Conservation (phyloP, 1,284 basidiomycete species). For the Cryptococcus amylolentus region DNA sequence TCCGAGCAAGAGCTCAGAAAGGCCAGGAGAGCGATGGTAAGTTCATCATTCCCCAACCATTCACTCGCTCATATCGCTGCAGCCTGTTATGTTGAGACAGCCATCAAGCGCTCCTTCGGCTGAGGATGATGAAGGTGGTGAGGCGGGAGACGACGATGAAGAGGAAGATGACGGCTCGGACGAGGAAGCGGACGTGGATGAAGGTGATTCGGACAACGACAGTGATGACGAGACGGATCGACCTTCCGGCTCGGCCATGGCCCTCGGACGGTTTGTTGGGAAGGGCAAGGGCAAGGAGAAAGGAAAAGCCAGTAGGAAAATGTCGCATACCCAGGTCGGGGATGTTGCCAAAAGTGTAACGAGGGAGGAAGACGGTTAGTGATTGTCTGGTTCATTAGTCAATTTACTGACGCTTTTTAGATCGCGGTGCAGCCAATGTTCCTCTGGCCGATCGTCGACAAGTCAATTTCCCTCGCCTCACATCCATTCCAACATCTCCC, state of each 20-base stretch:
- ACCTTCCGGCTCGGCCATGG: background rate
- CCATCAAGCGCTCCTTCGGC: constrained; percentile 26
- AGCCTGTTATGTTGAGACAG: constrained; percentile 15
- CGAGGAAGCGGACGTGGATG: constrained; percentile 9
- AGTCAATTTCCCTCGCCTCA: constrained; percentile 12
- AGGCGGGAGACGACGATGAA: constrained; percentile 31
- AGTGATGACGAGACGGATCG: constrained; percentile 27
- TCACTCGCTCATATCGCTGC: background rate
- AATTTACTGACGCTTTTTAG: background rate
- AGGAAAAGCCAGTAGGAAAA: no score
- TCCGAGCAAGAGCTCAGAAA: constrained; percentile 42
- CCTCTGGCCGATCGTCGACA: constrained; percentile 20
- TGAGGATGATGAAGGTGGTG: constrained; percentile 26
- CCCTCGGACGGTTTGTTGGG: constrained; percentile 10
- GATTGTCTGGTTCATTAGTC: background rate
- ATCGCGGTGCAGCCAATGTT: background rate
- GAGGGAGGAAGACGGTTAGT: constrained; percentile 30
- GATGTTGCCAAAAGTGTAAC: constrained; percentile 18
- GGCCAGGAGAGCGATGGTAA: constrained; percentile 44
- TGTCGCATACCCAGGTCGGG: constrained; percentile 11
- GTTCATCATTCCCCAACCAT: background rate
- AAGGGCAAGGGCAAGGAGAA: constrained; percentile 16
- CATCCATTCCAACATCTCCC: constrained; percentile 3
- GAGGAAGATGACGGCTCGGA: constrained; percentile 35
- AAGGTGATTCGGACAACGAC: constrained; percentile 17